Percentiles rank a stretch among this genome's conserved stretches.
Conservation (phyloP, 352 stramenopile species). For the Phytopythium vexans region DNA sequence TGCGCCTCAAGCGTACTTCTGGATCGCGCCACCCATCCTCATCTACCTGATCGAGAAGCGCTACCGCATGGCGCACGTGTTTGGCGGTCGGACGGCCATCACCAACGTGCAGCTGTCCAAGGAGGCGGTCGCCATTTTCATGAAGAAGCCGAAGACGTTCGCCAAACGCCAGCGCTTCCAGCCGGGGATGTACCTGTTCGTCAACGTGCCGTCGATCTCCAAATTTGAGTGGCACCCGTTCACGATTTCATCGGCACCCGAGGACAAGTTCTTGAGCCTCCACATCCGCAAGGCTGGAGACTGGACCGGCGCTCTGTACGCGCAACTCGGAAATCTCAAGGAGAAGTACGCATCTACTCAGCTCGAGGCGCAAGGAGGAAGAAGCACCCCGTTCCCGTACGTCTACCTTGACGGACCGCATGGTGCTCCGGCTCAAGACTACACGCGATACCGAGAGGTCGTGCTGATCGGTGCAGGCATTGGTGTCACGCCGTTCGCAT, state of each 20-base stretch:
- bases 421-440: constrained; percentile 60
- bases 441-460: constrained; percentile 51
- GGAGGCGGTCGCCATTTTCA: constrained; percentile 56
- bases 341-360: constrained; percentile 12
- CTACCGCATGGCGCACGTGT: constrained; percentile 32
- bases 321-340: constrained; percentile 30
- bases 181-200: constrained; percentile 43
- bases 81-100: constrained; percentile 45
- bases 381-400: constrained; percentile 35
- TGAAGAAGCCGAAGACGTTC: constrained; percentile 60
- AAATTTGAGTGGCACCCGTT: constrained; percentile 78
- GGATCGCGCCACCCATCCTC: constrained; percentile 20
- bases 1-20: constrained; percentile 26
- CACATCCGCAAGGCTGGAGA: constrained; percentile 40
- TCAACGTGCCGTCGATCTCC: constrained; percentile 57
- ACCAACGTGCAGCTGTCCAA: constrained; percentile 39
- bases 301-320: constrained; percentile 31
- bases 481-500: constrained; percentile 70
- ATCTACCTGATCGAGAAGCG: constrained; percentile 28
- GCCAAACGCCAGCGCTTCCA: constrained; percentile 14
- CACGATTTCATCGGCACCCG: constrained; percentile 51
- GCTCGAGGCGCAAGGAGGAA: constrained; percentile 25
- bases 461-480: constrained; percentile 72
- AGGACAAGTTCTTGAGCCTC: constrained; percentile 36
- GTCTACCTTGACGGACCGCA: constrained; percentile 62